Base-by-base conservation (phyloP, 2,329 filamentous ascomycete species). In the Cadophora sp. region DNA sequence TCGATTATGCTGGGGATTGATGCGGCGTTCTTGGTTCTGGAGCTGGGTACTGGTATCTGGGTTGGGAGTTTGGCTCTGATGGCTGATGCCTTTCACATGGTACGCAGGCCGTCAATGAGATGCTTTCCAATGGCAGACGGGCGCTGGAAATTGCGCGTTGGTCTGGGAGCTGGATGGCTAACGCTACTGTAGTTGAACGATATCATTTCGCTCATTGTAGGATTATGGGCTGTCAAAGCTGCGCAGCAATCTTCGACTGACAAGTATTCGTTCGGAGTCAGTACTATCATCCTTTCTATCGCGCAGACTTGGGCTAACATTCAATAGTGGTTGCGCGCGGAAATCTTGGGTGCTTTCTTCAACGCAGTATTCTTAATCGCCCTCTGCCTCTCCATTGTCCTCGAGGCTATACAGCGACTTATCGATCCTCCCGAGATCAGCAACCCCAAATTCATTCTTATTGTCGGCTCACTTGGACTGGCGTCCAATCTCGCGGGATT, bases 11-110 rank as follows among this genome's bases (percentile, higher is more conserved):
- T 99, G 78, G 91, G 83, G 71, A 97, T 99, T 77, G 95, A 98
- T 81, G 85, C 89, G 62, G 85, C 87, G 48, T 99, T 99, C 83
- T 97, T 99, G 81, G 80, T 97, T 58, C 83, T 98, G 66, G 96
- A 99, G 81, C 82, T 99, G 69, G 88, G 91, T 66, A 89, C 91
- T 69, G 95, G 96, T 69, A 93, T 97, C 83, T 83, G 90, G 70
- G 93, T 97, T 68, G 91, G 94, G 77, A 98, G 96, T 20, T 87
- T 99, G 73, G 96, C 96, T 45, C 86, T 99, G 67, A 94, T 96
- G 77, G 96, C 96, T 63, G 96, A 99, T 82, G 94, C 96, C 68
- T 99, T 99, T 80, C 96, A 99, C 81, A 99, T 99, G 96, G 91
- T 93, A 77, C 74, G 85, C 33, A 18, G 30, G 24, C 7, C 50